Percentiles rank a stretch among this genome's conserved stretches.
phyloP scores from a whole-genome alignment of 331 rosid genomes.

The Pyracantha coccinea region DNA sequence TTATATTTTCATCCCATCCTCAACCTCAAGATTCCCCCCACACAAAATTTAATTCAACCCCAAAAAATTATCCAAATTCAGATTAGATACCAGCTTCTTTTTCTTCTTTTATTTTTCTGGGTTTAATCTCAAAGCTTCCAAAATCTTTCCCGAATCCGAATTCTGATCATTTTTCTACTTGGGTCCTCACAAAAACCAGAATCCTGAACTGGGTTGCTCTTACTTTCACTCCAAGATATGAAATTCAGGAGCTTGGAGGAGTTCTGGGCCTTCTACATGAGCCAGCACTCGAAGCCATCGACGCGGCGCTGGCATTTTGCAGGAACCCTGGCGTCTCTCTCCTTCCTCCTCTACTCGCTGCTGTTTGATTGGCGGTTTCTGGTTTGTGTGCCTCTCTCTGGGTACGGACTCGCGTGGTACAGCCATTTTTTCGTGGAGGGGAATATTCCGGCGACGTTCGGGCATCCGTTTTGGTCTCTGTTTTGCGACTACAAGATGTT shows the following conservation, averaged over 20 bases:
- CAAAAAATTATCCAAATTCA: background rate
- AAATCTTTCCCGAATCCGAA: background rate
- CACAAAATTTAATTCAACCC: background rate
- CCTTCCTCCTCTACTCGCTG: conserved; percentile 55
- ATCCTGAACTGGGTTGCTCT: conserved; percentile 11
- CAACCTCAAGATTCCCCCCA: background rate
- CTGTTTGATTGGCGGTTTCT: conserved; percentile 78
- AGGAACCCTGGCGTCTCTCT: conserved; percentile 51
- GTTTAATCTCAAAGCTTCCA: background rate
- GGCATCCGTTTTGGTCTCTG: conserved; percentile 93
- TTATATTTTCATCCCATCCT: background rate
- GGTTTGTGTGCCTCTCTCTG: conserved; percentile 63
- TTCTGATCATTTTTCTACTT: background rate
- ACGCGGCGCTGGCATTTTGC: conserved; percentile 96
- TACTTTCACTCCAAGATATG: conserved; percentile 21
- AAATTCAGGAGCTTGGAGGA: conserved; percentile 89
- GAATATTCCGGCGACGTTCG: conserved; percentile 79
- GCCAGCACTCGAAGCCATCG: conserved; percentile 72
- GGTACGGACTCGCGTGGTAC: conserved; percentile 95
- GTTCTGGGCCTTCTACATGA: conserved; percentile 81
- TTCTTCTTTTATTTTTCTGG: background rate
- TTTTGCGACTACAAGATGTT: conserved; percentile 88
- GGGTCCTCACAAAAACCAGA: background rate
- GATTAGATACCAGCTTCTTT: background rate
- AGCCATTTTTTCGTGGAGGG: conserved; percentile 92